Percentiles rank a stretch among this genome's conserved stretches.
phyloP scores from a whole-genome alignment of 2,329 filamentous ascomycete genomes.

The Grosmannia serpens region DNA sequence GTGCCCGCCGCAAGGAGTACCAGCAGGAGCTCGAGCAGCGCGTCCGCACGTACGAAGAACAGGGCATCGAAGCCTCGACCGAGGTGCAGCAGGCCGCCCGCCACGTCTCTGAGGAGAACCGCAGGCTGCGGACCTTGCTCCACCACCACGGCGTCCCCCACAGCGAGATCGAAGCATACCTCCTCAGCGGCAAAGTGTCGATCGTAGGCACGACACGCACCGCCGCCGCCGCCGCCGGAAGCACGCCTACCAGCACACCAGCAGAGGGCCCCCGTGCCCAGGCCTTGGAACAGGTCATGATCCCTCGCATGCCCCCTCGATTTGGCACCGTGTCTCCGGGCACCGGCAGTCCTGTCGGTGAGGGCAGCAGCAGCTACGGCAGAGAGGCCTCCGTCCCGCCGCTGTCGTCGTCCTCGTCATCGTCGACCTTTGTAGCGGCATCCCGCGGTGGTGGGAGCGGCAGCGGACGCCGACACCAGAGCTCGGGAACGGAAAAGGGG shows the following conservation, averaged over 20 bases:
- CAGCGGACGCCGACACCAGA: not conserved
- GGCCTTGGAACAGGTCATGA: conserved; percentile 24
- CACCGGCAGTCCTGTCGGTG: not conserved
- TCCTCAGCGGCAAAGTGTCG: conserved; percentile 13
- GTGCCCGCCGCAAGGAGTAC: conserved; percentile 63
- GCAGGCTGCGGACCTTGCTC: conserved; percentile 47
- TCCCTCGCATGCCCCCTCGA: conserved; percentile 23
- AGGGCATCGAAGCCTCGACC: conserved; percentile 55
- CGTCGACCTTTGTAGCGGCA: not conserved
- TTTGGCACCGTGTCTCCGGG: conserved; percentile 12
- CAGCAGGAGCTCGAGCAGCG: conserved; percentile 57
- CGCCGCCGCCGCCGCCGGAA: not conserved
- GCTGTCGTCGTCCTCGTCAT: not conserved
- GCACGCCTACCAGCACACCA: not conserved
- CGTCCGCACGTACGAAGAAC: conserved; percentile 49
- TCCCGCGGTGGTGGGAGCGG: not conserved
- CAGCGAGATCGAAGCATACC: conserved; percentile 35
- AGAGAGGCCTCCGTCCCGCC: not conserved
- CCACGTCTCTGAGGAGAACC: conserved; percentile 59
- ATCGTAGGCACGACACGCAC: not conserved
- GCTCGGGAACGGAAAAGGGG: not conserved
- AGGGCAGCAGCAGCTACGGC: conserved; percentile 1
- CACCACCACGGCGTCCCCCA: conserved; percentile 44
- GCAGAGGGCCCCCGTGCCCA: conserved; percentile 1
- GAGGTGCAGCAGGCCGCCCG: conserved; percentile 62